A percentile compares a stretch with the other conserved stretches of the same genome.
These are phyloP conservation scores for Pseudohalonectria lignicola DNA, from an alignment of 2,329 filamentous ascomycete genomes.

Conservation along the genomic window DNA sequence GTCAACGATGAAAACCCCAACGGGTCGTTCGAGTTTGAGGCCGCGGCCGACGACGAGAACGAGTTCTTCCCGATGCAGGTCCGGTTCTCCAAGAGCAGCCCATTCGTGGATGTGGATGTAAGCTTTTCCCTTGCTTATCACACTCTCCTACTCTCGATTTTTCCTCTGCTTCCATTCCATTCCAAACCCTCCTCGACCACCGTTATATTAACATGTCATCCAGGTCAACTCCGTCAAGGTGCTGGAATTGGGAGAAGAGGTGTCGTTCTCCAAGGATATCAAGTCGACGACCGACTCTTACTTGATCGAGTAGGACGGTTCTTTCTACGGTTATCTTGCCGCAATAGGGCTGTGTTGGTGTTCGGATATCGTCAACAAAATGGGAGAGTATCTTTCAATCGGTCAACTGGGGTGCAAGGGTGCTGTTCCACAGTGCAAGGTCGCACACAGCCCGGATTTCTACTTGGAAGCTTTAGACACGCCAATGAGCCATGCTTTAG, in stretches of 20 bases:
- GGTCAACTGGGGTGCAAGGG: too few species aligned
- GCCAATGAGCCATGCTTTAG: too few species aligned
- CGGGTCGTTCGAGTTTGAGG: constrained; percentile 93
- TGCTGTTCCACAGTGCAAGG: too few species aligned
- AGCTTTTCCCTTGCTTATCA: constrained; percentile 25
- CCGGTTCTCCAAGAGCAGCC: constrained; percentile 73
- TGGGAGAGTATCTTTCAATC: too few species aligned
- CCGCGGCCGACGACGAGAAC: constrained; percentile 73
- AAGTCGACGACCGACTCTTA: constrained; percentile 69
- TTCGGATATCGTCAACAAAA: too few species aligned
- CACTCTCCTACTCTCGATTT: not conserved
- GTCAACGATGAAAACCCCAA: constrained; percentile 73
- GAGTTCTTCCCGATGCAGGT: constrained; percentile 98
- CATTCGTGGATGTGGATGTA: constrained; percentile 91
- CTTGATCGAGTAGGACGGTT: constrained; percentile 65
- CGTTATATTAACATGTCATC: constrained; percentile 1
- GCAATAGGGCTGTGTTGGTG: too few species aligned
- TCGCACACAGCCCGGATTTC: too few species aligned
- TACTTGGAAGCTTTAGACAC: too few species aligned
- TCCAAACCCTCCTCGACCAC: not conserved
- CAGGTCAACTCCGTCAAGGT: constrained; percentile 59
- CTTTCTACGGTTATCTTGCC: too few species aligned
- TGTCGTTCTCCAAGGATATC: constrained; percentile 74
- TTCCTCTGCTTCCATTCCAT: not conserved
- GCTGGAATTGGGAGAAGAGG: constrained; percentile 65